These are phyloP conservation scores for Triticum aestivum DNA, from an alignment of 176 grass and related monocot genomes.

Conservation along the genomic window IWGSC_CS_RefSeq_v2.1 NC_057805.1:12845497-12845996, in stretches of 20 bases:
- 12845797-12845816: background rate
- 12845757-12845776: slow-evolving; percentile 58
- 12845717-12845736: slow-evolving; percentile 98
- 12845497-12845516: no score
- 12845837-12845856: background rate
- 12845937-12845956: slow-evolving; percentile 94
- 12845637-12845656: background rate
- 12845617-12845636: background rate
- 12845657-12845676: slow-evolving; percentile 23
- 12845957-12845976: slow-evolving; percentile 52
- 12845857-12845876: background rate
- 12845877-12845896: slow-evolving; percentile 71
- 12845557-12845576: no score
- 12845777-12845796: background rate
- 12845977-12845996: slow-evolving; percentile 50
- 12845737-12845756: slow-evolving; percentile 96
- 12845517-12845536: no score
- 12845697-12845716: slow-evolving; percentile 99
- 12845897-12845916: slow-evolving; percentile 89
- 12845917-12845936: slow-evolving; percentile 95
- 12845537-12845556: no score
- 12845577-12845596: no score
- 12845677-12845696: slow-evolving; percentile 70
- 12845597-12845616: background rate
- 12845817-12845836: background rate